Base-by-base conservation (phyloP, 148 eudicot species). In the Rhododendron ovatum region DNA sequence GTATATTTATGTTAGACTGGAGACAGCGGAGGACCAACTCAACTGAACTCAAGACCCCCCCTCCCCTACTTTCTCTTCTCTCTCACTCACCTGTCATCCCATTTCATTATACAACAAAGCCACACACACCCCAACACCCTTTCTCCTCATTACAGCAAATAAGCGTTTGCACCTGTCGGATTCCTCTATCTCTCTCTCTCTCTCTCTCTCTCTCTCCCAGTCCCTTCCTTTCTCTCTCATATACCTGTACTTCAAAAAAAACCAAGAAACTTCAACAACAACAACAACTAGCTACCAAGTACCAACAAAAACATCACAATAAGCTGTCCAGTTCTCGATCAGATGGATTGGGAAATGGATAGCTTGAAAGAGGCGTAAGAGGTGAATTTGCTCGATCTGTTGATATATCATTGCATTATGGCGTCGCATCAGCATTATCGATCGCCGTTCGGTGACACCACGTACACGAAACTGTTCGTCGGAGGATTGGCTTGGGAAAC, bases 401-500 rank as follows among this genome's bases (percentile, higher is more conserved):
- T 57, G 1, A 20, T 4, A 18, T 1, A 18, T 80, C 1, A 50
- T 43, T 35, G 43, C 37, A 2, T 65, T 26, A 89, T 89, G 92
- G 90, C 95, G 33, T 74, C 5, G 18, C 61, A 89, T 35, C 95
- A 94, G 65, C 95, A 92, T 85, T 95, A 94, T 74, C 93, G 96
- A 89, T 95, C 96, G 76, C 96, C 96, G 0, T 96, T 94, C 59
- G 98, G 98, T 0, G 98, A 95, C 87, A 96, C 99, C 1, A 96
- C 98, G 0, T 91, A 88, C 61, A 96, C 98, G 0, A 96, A 96
- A 85, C 93, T 96, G 0, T 96, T 95, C 82, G 99, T 94, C 2
- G 99, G 99, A 18, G 99, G 99, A 0, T 89, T 96, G 26, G 98
- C 99, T 37, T 96, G 99, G 99, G 99, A 96, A 82, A 95, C 99